Base-by-base conservation (phyloP, 768 basidiomycete species). In the Calocera cornea region DNA sequence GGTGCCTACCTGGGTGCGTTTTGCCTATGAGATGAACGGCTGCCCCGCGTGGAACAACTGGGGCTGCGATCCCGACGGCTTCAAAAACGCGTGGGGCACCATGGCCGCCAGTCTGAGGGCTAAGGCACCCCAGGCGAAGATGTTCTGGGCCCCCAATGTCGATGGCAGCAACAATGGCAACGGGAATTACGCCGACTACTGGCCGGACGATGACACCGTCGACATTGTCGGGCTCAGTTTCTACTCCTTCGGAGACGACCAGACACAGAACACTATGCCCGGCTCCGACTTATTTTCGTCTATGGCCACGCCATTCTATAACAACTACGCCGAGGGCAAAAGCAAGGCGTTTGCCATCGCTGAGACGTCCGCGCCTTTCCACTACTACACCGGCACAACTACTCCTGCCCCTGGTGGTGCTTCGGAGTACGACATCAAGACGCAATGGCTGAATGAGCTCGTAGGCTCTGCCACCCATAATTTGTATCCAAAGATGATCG, bases 21-120 rank as follows among this genome's bases (percentile, higher is more conserved):
- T 70, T 29, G 70, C 68, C 1, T 70, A 65, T 34, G 68, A 70
- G 34, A 60, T 66, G 64, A 70, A 70, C 64, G 70, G 70, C 44
- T 47, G 44, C 44, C 44, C 44, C 2, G 54, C 33, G 11, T 70
- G 70, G 70, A 66, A 63, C 31, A 54, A 40, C 17, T 70, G 66
- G 34, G 70, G 70, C 8, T 36, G 64, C 12, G 36, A 68, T 16
- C 70, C 70, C 5, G 31, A 34, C 14, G 63, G 41, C 24, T 70
- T 64, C 60, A 69, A 34, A 22, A 24, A 19, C 19, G 68, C 65
- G 11, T 70, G 22, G 41, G 16, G 14, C 22, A 33, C 24, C 50
- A 60, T 36, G n/a, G 27, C 22, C 3, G 33, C 41, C 19, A 24
- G n/a, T 11, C 31, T 36, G 11, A 47, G 44, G 44, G 16, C 44